Conservation (phyloP, 169 alveolate genomes). For the Plasmodium gallinaceum region DNA sequence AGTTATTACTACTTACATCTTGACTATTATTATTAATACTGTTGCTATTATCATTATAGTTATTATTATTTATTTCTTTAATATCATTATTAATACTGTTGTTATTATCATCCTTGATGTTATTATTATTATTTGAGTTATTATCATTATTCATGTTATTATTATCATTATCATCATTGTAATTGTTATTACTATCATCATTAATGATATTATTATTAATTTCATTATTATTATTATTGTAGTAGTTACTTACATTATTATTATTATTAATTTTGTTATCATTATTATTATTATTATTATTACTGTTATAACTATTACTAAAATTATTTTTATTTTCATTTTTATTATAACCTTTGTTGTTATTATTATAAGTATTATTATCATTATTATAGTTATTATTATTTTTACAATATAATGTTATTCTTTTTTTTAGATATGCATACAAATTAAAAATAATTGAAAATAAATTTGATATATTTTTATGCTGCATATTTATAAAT, state of each 20-base stretch:
- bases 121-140: neutral
- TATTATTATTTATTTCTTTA: neutral
- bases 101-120: neutral
- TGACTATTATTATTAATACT: neutral
- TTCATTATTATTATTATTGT: neutral
- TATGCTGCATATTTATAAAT: conserved; percentile 32
- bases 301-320: conserved; percentile 11
- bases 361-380: neutral
- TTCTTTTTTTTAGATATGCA: conserved; percentile 38
- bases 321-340: conserved; percentile 20
- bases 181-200: neutral
- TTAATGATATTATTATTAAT: neutral
- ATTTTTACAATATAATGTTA: conserved; percentile 10
- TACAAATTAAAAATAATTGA: conserved; percentile 53
- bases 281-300: too few species aligned
- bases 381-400: conserved; percentile 17
- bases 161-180: neutral
- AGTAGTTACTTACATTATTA: too few species aligned
- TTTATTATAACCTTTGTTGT: neutral
- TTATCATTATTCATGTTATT: neutral
- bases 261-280: neutral
- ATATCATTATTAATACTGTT: neutral
- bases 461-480: conserved; percentile 47
- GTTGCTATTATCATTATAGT: neutral
- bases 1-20: neutral